These are phyloP conservation scores for Acanthamoeba lenticulata DNA, from an alignment of 208 protist species.

Conservation along the genomic window DNA sequence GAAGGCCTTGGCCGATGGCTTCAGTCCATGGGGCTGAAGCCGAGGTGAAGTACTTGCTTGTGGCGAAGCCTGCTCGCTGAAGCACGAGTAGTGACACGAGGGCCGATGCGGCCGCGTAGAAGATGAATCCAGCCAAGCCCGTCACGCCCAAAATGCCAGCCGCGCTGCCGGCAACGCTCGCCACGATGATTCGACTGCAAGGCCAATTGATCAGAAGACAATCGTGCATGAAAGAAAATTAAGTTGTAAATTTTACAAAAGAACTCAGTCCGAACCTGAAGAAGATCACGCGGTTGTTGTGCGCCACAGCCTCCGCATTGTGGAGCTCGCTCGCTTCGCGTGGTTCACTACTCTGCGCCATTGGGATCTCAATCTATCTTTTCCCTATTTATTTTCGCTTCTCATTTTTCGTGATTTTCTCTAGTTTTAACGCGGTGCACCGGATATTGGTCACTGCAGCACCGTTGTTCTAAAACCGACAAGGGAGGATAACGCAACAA, in stretches of 20 bases:
- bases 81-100: background rate
- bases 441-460: too few species aligned
- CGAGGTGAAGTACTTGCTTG: background rate
- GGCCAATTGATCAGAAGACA: background rate
- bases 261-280: background rate
- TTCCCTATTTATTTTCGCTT: too few species aligned
- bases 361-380: too few species aligned
- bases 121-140: background rate
- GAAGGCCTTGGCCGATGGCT: background rate
- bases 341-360: too few species aligned
- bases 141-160: constrained; percentile 13
- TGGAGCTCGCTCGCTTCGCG: background rate
- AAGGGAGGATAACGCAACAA: background rate
- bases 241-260: background rate
- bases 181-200: constrained; percentile 18
- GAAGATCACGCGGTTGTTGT: constrained; percentile 6
- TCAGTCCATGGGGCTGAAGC: background rate
- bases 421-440: too few species aligned
- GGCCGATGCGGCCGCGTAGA: background rate
- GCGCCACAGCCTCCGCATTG: background rate
- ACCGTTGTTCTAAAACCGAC: too few species aligned
- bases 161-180: background rate
- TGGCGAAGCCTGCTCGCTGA: background rate
- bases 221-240: background rate
- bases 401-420: too few species aligned